Evolutionary conservation across 2,329 filamentous ascomycete genomes (phyloP), one percentile per base, ranked within the genome.

Genomic region (Talaromyces sp.): DNA sequence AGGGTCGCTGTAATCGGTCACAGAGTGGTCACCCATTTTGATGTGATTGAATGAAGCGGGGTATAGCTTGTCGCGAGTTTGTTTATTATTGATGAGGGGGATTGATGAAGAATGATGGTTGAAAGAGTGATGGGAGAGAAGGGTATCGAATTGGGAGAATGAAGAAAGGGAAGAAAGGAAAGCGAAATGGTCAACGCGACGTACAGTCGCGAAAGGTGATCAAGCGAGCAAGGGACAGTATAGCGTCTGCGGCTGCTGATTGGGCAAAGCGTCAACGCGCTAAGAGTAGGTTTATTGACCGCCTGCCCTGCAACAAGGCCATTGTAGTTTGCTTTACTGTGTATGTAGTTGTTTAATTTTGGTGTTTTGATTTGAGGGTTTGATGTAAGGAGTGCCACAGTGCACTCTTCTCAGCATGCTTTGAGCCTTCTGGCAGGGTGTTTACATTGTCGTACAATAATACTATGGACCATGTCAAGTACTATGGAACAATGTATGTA

Each of bases 11-110:
- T 72, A 67, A 48, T 71, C 67, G 56, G 70, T 70, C 24, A 68
- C 63, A 39, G 58, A 59, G 71, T 75, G 72, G 68, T 76, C 76
- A 71, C 74, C 72, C 77, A 78, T 79, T 63, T 59, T 74, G 70
- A 41, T 43, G 37, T 58, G 56, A 58, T 62, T 54, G 31, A 52
- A 39, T 31, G 43, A 19, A 39, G 45, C 19, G 33, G 33, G 37
- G 61, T 47, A 48, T 22, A 24, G 58, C 19, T 50, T 33, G 43
- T 50, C 19, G 59, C n/a, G 59, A 61, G 31, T 33, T 54, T 43
- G 31, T 43, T 50, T 48, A 8, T 50, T 16, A 13, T 52, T 31
- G 22, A 45, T 43, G 10, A 33, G 16, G 27, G 7, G 27, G 27
- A 31, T 31, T 31, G 4, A 31, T 31, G 13, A 59, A 19, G 24